phyloP scores from a whole-genome alignment of 306 rosid genomes.

The Notholithocarpus densiflorus region DNA sequence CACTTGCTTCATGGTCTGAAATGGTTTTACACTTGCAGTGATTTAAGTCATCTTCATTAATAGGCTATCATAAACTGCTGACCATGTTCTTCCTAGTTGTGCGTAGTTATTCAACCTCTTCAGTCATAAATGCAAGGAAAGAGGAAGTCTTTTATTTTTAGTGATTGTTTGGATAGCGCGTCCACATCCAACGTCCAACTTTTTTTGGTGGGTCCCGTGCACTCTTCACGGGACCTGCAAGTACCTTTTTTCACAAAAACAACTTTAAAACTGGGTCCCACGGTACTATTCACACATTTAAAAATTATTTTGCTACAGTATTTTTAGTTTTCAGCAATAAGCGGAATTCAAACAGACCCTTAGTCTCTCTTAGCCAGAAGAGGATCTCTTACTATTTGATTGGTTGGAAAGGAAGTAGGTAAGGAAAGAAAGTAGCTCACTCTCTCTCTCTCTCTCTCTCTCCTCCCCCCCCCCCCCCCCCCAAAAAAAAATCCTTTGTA shows the following conservation, averaged over 20 bases:
- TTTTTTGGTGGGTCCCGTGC: too few species aligned
- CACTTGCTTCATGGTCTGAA: background rate
- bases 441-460: too few species aligned
- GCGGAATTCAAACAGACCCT: too few species aligned
- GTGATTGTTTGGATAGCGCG: too few species aligned
- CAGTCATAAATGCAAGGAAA: background rate
- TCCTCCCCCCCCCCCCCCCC: fast-evolving
- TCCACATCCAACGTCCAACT: too few species aligned
- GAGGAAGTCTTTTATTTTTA: background rate
- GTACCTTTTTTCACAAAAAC: too few species aligned
- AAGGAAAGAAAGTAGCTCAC: background rate
- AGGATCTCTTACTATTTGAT: background rate
- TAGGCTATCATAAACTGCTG: background rate
- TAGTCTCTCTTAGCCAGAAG: background rate
- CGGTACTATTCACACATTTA: too few species aligned
- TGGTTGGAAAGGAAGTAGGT: background rate
- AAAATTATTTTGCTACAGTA: too few species aligned
- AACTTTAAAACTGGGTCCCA: too few species aligned
- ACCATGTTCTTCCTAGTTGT: background rate
- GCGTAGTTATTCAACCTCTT: background rate
- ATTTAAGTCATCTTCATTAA: background rate
- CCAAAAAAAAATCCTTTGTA: too few species aligned
- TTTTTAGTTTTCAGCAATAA: too few species aligned
- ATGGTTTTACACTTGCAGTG: background rate
- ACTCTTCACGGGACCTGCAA: too few species aligned